These are phyloP conservation scores for Macadamia tetraphylla DNA, from an alignment of 164 flowering plant species.

Conservation along the genomic window DNA sequence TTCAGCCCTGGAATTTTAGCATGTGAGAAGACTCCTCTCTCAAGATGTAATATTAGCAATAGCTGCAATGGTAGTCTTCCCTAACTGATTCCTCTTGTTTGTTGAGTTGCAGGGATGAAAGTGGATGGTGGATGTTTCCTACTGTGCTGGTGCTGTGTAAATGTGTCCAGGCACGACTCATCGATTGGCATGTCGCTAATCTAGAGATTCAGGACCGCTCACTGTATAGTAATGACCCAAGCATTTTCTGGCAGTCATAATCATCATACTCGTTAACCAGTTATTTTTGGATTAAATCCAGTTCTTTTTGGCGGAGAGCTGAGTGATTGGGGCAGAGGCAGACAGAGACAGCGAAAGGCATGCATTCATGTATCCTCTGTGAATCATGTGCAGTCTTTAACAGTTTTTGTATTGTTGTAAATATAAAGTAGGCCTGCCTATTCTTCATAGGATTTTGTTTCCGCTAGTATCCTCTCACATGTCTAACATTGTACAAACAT, in stretches of 20 bases:
- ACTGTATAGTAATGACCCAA: conserved; percentile 79
- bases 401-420: neutral
- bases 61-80: neutral
- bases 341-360: neutral
- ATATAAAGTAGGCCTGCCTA: neutral
- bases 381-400: neutral
- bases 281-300: conserved; percentile 6
- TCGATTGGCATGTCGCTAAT: conserved; percentile 95
- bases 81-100: neutral
- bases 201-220: conserved; percentile 98
- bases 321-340: neutral
- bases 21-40: conserved; percentile 41
- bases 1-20: conserved; percentile 81
- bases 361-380: neutral
- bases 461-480: too few relatives aligned
- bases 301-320: neutral
- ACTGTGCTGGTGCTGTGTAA: conserved; percentile 82
- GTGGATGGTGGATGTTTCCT: conserved; percentile 99
- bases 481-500: too few relatives aligned
- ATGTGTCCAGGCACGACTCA: conserved; percentile 76
- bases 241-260: conserved; percentile 93
- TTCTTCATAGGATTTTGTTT: neutral
- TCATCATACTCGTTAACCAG: conserved; percentile 13
- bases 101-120: conserved; percentile 73
- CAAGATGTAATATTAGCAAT: too few relatives aligned